These are phyloP conservation scores for Fusarium mundagurra DNA, from an alignment of 2,329 filamentous ascomycete genomes.

Conservation along the genomic window DNA sequence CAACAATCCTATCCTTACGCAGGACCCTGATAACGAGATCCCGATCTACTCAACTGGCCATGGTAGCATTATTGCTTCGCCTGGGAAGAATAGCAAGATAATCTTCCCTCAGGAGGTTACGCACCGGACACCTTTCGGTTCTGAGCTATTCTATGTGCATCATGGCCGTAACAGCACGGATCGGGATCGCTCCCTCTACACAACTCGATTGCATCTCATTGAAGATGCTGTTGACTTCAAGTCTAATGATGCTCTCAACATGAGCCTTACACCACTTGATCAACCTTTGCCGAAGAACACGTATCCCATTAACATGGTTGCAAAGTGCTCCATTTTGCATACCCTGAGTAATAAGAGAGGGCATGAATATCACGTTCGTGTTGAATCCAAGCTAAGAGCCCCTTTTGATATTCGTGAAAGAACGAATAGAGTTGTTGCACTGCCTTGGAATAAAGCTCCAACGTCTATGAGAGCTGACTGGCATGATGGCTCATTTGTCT, in stretches of 20 bases:
- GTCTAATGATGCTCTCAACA: constrained; percentile 43
- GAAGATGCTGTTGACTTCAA: constrained; percentile 37
- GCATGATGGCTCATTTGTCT: neutral
- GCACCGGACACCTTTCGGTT: constrained; percentile 38
- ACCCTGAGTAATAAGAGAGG: neutral
- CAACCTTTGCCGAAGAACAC: constrained; percentile 45
- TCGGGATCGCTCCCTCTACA: constrained; percentile 44
- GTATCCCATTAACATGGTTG: constrained; percentile 43
- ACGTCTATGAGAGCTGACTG: neutral
- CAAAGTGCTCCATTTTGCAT: neutral
- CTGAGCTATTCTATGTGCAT: constrained; percentile 50
- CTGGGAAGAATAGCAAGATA: constrained; percentile 29
- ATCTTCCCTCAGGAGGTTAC: constrained; percentile 48
- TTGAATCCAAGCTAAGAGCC: constrained; percentile 13
- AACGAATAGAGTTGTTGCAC: constrained; percentile 25
- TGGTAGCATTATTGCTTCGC: constrained; percentile 48
- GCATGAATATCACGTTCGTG: neutral
- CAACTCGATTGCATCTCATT: constrained; percentile 46
- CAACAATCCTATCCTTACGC: constrained; percentile 46
- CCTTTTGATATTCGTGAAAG: constrained; percentile 29
- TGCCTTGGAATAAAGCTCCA: neutral
- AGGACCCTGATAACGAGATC: constrained; percentile 40
- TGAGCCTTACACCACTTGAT: constrained; percentile 45
- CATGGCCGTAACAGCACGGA: constrained; percentile 47
- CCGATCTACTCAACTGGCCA: constrained; percentile 50